Evolutionary conservation across 2,329 filamentous ascomycete species (phyloP).

Genomic region (Trichoderma breve): DNA sequence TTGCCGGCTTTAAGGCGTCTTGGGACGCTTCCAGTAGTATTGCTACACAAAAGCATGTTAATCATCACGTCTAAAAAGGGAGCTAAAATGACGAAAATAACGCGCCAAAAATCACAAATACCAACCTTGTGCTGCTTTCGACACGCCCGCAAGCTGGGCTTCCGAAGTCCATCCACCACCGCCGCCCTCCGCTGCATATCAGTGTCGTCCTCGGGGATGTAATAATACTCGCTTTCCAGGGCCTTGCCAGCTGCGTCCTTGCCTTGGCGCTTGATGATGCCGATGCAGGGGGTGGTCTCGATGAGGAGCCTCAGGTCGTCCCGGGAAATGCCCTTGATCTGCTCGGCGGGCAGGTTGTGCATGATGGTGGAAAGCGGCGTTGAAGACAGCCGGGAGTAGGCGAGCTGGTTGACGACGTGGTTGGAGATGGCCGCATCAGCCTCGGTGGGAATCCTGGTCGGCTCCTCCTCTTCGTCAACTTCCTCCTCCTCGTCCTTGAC

Average conservation of each 20-base stretch:
- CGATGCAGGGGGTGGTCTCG: conserved; percentile 73
- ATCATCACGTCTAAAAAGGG: neutral
- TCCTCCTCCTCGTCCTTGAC: conserved; percentile 17
- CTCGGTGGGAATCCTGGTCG: conserved; percentile 22
- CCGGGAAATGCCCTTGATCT: conserved; percentile 53
- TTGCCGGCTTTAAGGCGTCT: conserved; percentile 49
- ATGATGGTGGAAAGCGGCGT: conserved; percentile 88
- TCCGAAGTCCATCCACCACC: conserved; percentile 81
- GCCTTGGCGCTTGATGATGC: conserved; percentile 83
- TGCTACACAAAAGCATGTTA: conserved; percentile 46
- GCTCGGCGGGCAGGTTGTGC: conserved; percentile 73
- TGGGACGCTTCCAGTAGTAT: conserved; percentile 68
- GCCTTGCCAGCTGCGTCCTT: conserved; percentile 94
- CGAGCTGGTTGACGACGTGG: conserved; percentile 92
- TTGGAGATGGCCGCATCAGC: conserved; percentile 60
- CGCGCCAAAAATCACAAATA: conserved; percentile 20
- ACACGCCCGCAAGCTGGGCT: conserved; percentile 84
- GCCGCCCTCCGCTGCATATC: conserved; percentile 77
- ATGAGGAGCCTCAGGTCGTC: conserved; percentile 69
- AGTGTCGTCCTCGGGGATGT: conserved; percentile 80
- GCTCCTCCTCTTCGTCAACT: conserved; percentile 12
- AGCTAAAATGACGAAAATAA: neutral
- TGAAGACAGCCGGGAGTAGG: conserved; percentile 88
- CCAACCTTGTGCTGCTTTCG: conserved; percentile 96
- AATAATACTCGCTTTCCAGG: conserved; percentile 96